Base-by-base conservation (phyloP, 371 early-diverging fungal species). In the Dichotomocladium elegans region DNA sequence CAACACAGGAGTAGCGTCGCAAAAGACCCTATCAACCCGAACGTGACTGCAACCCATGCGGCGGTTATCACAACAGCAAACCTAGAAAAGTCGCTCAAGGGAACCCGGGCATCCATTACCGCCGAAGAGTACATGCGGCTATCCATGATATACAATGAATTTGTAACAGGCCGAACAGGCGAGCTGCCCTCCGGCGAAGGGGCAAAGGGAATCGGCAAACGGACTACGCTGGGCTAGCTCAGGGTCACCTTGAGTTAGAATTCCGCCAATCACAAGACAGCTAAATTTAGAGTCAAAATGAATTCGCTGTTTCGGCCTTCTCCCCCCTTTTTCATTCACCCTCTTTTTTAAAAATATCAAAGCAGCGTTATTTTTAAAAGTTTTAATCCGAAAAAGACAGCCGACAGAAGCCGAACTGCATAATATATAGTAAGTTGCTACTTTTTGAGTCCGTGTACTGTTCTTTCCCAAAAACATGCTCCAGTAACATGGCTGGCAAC, bases 131-230 rank as follows among this genome's bases (percentile, higher is more conserved):
- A 68, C 24, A 15, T 58, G 29, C 65, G 87, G 45, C 66, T 89
- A 25, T 63, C 77, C 25, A 55, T 65, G 29, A 85, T 89, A 22
- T 86, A 86, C 45, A 64, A 80, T 47, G 87, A 84, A 60, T 86
- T 86, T 64, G 69, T 86, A 33, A 82, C 82, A 6, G 87, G 83
- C 19, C 70, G 85, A 34, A 83, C 80, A 5, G 87, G 87, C 26
- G 85, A 85, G 56, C 66, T 86, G 68, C 78, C 82, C 11, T 79
- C 73, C 25, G 86, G 86, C 2, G 82, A 81, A 55, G 81, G 80
- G n/a, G 81, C 75, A 33, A 81, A 86, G 54, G 86, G 82, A 21
- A 67, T 83, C 51, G 86, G 86, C 5, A 80, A 83, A 63, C 72
- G 86, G 12, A 68, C 84, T 8, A 86, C 86, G 0, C 58, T 86